Evolutionary conservation across 2,329 filamentous ascomycete species (phyloP).

Genomic region (Penicillium sp.): DNA sequence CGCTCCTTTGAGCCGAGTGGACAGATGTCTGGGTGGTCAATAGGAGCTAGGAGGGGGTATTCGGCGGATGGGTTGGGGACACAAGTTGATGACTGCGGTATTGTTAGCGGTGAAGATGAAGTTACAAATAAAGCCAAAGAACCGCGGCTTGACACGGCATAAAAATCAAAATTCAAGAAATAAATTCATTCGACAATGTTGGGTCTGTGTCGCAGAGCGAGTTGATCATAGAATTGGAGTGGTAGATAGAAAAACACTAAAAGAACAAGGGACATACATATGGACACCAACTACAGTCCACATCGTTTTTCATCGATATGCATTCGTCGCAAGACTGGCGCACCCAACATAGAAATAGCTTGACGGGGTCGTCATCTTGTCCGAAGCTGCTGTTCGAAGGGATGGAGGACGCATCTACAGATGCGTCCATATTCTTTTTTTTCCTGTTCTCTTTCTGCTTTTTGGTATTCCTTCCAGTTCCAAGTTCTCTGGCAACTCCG

Average conservation of each 20-base stretch:
- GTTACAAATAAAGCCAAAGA: not conserved
- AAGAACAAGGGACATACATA: conserved; percentile 25
- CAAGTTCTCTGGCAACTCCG: not conserved
- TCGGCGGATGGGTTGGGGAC: conserved; percentile 32
- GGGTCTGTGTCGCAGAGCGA: not conserved
- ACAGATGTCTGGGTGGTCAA: conserved; percentile 33
- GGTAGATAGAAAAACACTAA: conserved; percentile 6
- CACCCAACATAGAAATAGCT: conserved; percentile 29
- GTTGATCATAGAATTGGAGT: not conserved
- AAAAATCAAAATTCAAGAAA: not conserved
- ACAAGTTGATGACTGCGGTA: conserved; percentile 34
- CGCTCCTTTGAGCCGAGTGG: conserved; percentile 37
- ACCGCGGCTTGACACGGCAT: not conserved
- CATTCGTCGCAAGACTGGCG: conserved; percentile 33
- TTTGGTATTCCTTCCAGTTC: not conserved
- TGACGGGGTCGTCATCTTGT: conserved; percentile 12
- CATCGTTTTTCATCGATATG: conserved; percentile 23
- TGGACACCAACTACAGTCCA: conserved; percentile 36
- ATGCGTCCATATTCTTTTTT: not conserved
- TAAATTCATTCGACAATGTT: not conserved
- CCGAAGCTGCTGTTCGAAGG: conserved; percentile 1
- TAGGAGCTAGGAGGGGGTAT: conserved; percentile 36
- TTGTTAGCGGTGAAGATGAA: not conserved
- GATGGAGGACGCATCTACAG: not conserved
- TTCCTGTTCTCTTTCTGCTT: not conserved